Base-by-base conservation (phyloP, 768 basidiomycete species). In the Lactarius tabidus region DNA sequence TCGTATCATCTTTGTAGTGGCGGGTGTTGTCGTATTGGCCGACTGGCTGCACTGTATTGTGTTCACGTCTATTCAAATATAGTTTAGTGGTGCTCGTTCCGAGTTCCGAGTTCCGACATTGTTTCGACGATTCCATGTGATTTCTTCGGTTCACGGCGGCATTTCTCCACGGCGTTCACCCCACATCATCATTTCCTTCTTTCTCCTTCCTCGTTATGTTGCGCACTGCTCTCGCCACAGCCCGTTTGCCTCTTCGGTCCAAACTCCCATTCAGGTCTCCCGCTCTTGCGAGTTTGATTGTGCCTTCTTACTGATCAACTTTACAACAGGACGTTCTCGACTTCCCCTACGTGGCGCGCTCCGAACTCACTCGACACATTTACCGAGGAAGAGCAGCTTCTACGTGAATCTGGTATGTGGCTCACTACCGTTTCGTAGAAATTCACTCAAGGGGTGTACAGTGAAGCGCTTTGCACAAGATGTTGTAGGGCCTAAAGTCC, bases 341-440 rank as follows among this genome's bases (percentile, higher is more conserved):
- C 65, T 8, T 65, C 70, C 14, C 41, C 53, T 36, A 64, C 55
- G 18, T 55, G 65, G 57, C 57, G 56, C 15, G 63, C 74, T 48
- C 69, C 82, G 45, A 82, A 81, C 60, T 93, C 93, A 1, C 77
- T 98, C 29, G 87, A 89, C 72, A 83, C 82, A 2, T 95, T 94
- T 71, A 94, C 93, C 5, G 95, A 98, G 35, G 97, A 99, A 73
- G 97, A 99, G 77, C 78, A 88, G 64, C 92, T 98, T 89, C 81
- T 98, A 15, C 84, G 93, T 33, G 97, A 99, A 65, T 83, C 91
- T 3, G 94, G 95, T 95, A 70, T 52, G 84, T 76, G 6, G 28
- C 26, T 18, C 59, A 35, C 18, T 15, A 43, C 8, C n/a, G 58
- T 41, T 59, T 20, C 36, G 20, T 41, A 17, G 29, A 15, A 23